These are phyloP conservation scores for Tillandsia fasciculata DNA, from an alignment of 176 grass and related monocot species.

Conservation along the genomic window DNA sequence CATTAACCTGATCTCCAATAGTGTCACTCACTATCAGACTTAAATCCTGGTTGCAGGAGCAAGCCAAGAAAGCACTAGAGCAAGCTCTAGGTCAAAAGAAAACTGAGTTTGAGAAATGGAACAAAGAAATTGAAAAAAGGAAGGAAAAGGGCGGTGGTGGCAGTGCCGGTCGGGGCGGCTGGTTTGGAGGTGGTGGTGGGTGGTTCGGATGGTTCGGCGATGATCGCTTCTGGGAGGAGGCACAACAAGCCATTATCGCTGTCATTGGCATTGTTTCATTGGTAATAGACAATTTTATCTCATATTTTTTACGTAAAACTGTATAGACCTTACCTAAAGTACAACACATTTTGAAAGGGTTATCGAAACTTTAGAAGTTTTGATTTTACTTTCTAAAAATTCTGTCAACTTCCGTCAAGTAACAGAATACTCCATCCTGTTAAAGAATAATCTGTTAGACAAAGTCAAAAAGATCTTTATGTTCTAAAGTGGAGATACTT, in stretches of 20 bases:
- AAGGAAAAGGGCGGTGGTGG: slow-evolving; percentile 22
- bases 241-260: slow-evolving; percentile 44
- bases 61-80: slow-evolving; percentile 44
- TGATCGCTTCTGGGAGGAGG: slow-evolving; percentile 64
- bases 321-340: too few relatives aligned
- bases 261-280: slow-evolving; percentile 43
- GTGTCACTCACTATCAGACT: neutral
- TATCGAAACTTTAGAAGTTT: too few relatives aligned
- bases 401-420: too few relatives aligned
- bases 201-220: slow-evolving; percentile 64
- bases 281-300: slow-evolving; percentile 14
- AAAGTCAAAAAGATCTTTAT: too few relatives aligned
- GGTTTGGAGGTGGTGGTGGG: slow-evolving; percentile 46
- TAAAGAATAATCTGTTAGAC: neutral
- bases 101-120: slow-evolving; percentile 32
- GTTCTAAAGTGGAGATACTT: too few relatives aligned
- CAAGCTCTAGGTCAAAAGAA: slow-evolving; percentile 34
- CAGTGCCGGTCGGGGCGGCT: slow-evolving; percentile 28
- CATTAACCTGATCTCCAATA: neutral
- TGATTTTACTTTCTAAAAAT: too few relatives aligned
- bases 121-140: slow-evolving; percentile 25
- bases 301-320: neutral
- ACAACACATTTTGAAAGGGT: too few relatives aligned
- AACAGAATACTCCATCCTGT: too few relatives aligned
- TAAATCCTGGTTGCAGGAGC: slow-evolving; percentile 20